A percentile compares a stretch with the other conserved stretches of the same genome.
Conservation (phyloP, 2,329 filamentous ascomycete genomes). For the Neofusicoccum ribis region DNA sequence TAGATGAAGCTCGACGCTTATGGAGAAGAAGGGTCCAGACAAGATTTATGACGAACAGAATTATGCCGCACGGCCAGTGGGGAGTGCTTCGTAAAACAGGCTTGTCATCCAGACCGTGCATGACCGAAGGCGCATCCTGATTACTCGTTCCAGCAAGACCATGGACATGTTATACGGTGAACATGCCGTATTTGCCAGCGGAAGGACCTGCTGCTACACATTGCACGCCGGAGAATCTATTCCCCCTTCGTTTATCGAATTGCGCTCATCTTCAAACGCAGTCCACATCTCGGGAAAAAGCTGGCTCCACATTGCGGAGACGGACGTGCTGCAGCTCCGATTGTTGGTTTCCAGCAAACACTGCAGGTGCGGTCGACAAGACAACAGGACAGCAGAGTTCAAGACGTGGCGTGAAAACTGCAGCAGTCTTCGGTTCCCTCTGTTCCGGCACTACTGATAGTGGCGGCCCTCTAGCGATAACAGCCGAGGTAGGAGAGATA, state of each 20-base stretch:
- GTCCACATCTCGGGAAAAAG: not conserved
- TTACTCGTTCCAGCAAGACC: not conserved
- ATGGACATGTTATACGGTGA: not conserved
- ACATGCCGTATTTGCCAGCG: not conserved
- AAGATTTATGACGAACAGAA: not conserved
- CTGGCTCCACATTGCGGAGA: not conserved
- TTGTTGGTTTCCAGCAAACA: too few species aligned
- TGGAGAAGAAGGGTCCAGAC: not conserved
- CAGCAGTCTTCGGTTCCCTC: not conserved
- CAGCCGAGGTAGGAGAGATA: not conserved
- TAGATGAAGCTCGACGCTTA: not conserved
- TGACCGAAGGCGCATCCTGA: not conserved
- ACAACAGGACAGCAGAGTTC: too few species aligned
- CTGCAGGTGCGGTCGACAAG: not conserved
- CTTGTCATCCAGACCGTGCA: not conserved
- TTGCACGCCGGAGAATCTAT: constrained; percentile 2
- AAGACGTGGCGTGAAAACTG: too few species aligned
- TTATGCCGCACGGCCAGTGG: not conserved
- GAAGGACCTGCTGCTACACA: not conserved
- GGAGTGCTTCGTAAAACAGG: not conserved
- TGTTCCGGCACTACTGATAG: not conserved
- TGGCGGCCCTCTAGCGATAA: not conserved
- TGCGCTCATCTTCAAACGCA: constrained; percentile 5
- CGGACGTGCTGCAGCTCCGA: not conserved
- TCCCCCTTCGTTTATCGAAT: not conserved